Evolutionary conservation across 805 yeast species (phyloP).

Genomic region (Hanseniaspora clermontiae): DNA sequence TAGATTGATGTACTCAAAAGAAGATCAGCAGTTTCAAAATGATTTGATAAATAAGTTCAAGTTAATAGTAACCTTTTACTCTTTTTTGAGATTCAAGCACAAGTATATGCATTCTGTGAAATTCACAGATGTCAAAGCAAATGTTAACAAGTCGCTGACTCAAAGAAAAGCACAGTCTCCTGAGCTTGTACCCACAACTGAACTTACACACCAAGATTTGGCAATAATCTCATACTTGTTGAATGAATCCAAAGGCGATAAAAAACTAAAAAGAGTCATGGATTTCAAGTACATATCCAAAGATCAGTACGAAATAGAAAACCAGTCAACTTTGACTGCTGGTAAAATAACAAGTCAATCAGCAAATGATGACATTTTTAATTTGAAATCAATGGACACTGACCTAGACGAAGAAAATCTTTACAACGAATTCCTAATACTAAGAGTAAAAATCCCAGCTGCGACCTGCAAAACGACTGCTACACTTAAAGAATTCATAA

Average conservation of each 20-base stretch:
- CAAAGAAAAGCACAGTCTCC: conserved; percentile 40
- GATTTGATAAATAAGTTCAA: conserved; percentile 8
- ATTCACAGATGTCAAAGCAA: conserved; percentile 36
- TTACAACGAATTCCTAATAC: conserved; percentile 61
- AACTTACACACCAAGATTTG: not conserved
- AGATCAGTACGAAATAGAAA: conserved; percentile 34
- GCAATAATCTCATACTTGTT: not conserved
- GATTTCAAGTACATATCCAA: conserved; percentile 68
- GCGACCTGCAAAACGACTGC: conserved; percentile 29
- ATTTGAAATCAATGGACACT: conserved; percentile 31
- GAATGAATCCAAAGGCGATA: conserved; percentile 14
- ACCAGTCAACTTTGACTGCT: conserved; percentile 5
- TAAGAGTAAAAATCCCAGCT: conserved; percentile 49
- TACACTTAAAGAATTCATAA: conserved; percentile 49
- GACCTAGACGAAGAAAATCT: conserved; percentile 26
- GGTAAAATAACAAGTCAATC: conserved; percentile 7
- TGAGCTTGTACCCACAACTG: not conserved
- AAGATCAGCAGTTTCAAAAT: not conserved
- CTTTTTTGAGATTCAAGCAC: conserved; percentile 32
- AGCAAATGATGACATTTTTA: conserved; percentile 33
- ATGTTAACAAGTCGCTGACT: conserved; percentile 42
- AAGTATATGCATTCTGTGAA: conserved; percentile 6
- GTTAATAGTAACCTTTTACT: conserved; percentile 42
- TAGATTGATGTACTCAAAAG: not conserved
- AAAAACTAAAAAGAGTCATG: conserved; percentile 55